Evolutionary conservation across 371 early-diverging fungal species (phyloP).

Genomic region (Lichtheimia hyalospora): DNA sequence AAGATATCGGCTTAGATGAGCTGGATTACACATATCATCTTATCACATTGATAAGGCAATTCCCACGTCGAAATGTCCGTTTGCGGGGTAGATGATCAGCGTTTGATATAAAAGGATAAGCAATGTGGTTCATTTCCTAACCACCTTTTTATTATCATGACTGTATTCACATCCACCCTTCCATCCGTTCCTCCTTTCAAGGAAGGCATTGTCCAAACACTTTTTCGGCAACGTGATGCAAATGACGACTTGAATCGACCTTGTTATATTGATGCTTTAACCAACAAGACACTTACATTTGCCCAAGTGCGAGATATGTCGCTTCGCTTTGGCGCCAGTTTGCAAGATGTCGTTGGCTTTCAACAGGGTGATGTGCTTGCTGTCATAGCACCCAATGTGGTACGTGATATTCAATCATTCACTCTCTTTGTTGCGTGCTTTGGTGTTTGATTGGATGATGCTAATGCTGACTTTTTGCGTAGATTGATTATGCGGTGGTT

Average conservation of each 20-base stretch:
- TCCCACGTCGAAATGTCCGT: too few relatives aligned
- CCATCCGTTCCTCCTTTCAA: conserved; percentile 10
- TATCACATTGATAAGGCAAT: too few relatives aligned
- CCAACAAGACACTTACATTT: conserved; percentile 58
- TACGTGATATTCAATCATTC: conserved; percentile 17
- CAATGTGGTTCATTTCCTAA: not conserved
- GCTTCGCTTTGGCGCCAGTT: conserved; percentile 69
- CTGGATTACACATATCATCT: too few relatives aligned
- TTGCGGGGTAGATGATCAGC: too few relatives aligned
- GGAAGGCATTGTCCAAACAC: conserved; percentile 13
- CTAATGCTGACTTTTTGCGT: not conserved
- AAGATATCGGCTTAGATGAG: too few relatives aligned
- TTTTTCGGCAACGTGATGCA: conserved; percentile 9
- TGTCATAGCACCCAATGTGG: conserved; percentile 71
- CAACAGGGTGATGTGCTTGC: conserved; percentile 68
- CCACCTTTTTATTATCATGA: conserved; percentile 1
- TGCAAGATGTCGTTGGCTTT: conserved; percentile 57
- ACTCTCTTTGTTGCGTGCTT: not conserved
- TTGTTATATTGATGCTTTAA: conserved; percentile 60
- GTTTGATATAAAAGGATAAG: too few relatives aligned
- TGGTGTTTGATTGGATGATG: not conserved
- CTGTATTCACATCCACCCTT: conserved; percentile 14
- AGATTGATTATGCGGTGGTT: conserved; percentile 44
- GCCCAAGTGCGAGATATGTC: conserved; percentile 57
- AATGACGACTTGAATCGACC: conserved; percentile 27